Conservation (phyloP, 2,329 filamentous ascomycete species). For the Coleophoma cylindrospora region DNA sequence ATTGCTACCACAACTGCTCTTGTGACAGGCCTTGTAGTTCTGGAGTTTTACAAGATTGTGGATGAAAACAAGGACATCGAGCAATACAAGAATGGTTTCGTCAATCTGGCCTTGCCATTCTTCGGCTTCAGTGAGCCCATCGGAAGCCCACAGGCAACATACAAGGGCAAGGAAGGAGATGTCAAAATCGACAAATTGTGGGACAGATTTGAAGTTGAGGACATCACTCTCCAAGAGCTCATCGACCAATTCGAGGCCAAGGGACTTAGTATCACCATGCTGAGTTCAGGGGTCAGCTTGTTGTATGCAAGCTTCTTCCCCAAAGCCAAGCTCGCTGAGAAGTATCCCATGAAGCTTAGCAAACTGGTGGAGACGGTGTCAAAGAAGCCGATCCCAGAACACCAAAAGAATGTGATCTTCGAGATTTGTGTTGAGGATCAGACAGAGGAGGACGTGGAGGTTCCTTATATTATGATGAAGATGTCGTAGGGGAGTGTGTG, state of each 20-base stretch:
- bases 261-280: constrained; percentile 82
- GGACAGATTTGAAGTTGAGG: constrained; percentile 89
- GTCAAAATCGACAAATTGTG: constrained; percentile 93
- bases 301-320: constrained; percentile 93
- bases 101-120: constrained; percentile 94
- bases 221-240: constrained; percentile 82
- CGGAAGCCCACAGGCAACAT: constrained; percentile 86
- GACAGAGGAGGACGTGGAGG: constrained; percentile 89
- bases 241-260: constrained; percentile 75
- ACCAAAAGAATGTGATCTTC: constrained; percentile 94
- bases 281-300: constrained; percentile 94
- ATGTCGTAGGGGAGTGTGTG: constrained; percentile 7
- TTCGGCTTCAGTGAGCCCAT: constrained; percentile 98
- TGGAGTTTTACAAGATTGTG: constrained; percentile 94
- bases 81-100: constrained; percentile 98
- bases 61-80: constrained; percentile 96
- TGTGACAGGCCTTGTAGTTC: constrained; percentile 85
- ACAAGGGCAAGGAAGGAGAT: constrained; percentile 72
- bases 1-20: constrained; percentile 96
- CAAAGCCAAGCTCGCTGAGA: constrained; percentile 70
- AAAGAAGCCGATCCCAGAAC: constrained; percentile 84
- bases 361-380: constrained; percentile 83
- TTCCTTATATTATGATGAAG: constrained; percentile 93
- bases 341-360: constrained; percentile 78
- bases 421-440: constrained; percentile 90